phyloP scores from a whole-genome alignment of 495 filamentous ascomycete species.

The Sphaerosporella brunnea region DNA sequence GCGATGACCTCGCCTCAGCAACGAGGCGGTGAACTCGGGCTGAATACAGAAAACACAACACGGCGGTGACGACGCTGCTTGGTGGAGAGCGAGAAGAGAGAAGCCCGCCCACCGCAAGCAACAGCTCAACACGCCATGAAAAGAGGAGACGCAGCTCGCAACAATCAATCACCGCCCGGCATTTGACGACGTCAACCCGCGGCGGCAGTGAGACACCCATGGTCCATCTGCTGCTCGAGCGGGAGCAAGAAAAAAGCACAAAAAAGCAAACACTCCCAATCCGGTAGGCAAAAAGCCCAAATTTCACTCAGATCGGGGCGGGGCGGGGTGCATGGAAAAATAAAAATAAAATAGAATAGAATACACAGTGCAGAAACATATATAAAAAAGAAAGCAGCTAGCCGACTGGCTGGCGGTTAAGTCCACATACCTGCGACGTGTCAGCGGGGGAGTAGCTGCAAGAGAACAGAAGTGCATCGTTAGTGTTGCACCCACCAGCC shows the following conservation, averaged over 20 bases:
- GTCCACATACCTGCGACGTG: constrained; percentile 2
- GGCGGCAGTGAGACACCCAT: background rate
- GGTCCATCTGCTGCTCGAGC: background rate
- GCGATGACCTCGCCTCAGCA: background rate
- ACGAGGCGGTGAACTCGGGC: background rate
- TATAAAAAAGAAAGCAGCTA: constrained; percentile 3
- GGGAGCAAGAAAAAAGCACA: background rate
- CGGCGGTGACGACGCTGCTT: background rate
- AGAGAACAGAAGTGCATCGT: too few relatives aligned
- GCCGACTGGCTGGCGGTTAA: constrained; percentile 6
- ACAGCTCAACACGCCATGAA: background rate
- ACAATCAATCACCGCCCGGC: background rate
- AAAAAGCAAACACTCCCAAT: background rate
- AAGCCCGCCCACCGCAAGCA: background rate
- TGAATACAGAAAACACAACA: background rate
- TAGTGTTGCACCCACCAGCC: too few relatives aligned
- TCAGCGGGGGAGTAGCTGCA: constrained; percentile 4
- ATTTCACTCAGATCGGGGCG: constrained; percentile 1
- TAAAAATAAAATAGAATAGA: too few relatives aligned
- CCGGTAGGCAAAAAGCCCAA: background rate
- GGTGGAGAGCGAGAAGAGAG: background rate
- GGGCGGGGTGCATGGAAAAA: background rate
- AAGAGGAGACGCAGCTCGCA: background rate
- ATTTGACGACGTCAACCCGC: constrained; percentile 4
- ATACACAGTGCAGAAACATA: too few relatives aligned